Base-by-base conservation (phyloP, 257 asterid genomes). In the Primulina tabacum region DNA sequence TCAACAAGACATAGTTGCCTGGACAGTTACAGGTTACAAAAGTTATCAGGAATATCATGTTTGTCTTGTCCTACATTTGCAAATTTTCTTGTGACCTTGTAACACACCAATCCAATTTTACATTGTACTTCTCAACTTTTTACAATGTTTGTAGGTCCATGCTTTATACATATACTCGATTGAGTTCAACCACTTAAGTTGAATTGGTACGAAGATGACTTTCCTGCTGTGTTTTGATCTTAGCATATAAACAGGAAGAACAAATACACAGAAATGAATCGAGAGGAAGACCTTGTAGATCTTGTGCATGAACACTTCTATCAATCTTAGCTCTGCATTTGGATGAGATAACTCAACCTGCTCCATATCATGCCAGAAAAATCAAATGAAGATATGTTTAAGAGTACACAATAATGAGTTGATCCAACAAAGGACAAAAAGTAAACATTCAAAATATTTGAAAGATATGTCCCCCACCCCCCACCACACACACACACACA, bases 331-430 rank as follows among this genome's bases (percentile, higher is more conserved):
- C 61, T 87, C 88, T 6, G 86, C 89, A 65, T 80, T 77, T 67
- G 86, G 88, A 75, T 73, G 88, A 65, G 90, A 87, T 80, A 83
- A 73, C 81, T 83, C 80, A 60, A 76, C 89, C 90, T 85, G 83
- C 60, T 50, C 30, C 68, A 71, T 56, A 69, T 56, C 43, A 34
- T 24, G 37, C 59, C 43, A 53, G 33, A 38, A 68, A 67, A 58
- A 24, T 73, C 73, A 73, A 16, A 67, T 30, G 68, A 78, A 50
- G 67, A 38, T 17, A 60, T 64, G 47, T 24, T 24, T 21, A 24
- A 24, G 71, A 71, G 62, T 77, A 57, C 61, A 50, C 47, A 37
- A 69, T 43, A 71, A 62, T 38, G 52, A 56, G 63, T 60, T 37
- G 66, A 68, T 62, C 40, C 50, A 21, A 65, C 35, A 57, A 24